Evolutionary conservation across 2,329 filamentous ascomycete genomes (phyloP).

Genomic region (Colletotrichum aenigma): DNA sequence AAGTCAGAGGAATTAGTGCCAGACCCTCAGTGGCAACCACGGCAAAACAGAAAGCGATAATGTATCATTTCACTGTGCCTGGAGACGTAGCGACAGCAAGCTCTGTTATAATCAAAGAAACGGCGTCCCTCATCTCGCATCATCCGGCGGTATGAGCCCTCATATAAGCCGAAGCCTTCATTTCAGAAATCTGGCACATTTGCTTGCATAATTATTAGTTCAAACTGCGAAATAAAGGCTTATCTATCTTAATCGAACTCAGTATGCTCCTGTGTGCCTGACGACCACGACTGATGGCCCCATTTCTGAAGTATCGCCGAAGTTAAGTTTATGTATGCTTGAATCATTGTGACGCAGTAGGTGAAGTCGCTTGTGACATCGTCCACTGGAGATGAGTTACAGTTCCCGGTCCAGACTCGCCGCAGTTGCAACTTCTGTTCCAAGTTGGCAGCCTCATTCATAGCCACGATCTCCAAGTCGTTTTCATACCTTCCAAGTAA

Average conservation of each 20-base stretch:
- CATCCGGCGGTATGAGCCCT: background rate
- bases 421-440: too few species aligned
- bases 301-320: too few species aligned
- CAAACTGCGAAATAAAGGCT: rapidly evolving
- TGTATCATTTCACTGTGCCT: too few species aligned
- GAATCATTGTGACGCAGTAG: rapidly evolving
- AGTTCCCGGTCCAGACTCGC: rapidly evolving
- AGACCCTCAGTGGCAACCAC: background rate
- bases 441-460: too few species aligned
- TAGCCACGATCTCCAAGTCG: background rate
- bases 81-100: too few species aligned
- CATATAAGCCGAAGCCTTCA: background rate
- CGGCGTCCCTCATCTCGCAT: background rate
- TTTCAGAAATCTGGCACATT: rapidly evolving
- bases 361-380: too few species aligned
- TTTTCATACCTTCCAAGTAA: background rate
- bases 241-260: too few species aligned
- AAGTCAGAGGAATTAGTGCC: background rate
- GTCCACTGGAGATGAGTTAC: too few species aligned
- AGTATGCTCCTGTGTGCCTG: too few species aligned
- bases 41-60: background rate
- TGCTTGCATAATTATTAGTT: rapidly evolving
- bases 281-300: too few species aligned
- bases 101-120: background rate
- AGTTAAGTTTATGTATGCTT: background rate